phyloP scores from a whole-genome alignment of 83 land plant species.

The Picea abies region DNA sequence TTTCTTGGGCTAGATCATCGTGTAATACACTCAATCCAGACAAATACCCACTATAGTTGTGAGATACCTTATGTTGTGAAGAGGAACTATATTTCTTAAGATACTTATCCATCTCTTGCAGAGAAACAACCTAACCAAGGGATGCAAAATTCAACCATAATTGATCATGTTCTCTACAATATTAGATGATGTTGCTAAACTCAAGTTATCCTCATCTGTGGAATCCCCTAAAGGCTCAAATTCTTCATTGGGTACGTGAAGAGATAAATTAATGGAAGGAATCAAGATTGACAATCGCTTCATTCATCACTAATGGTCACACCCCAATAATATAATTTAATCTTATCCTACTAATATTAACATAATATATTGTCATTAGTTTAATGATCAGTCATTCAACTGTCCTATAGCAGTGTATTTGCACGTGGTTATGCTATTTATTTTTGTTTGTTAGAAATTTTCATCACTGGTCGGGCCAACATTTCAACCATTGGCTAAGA shows the following conservation, averaged over 20 bases:
- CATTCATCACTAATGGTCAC: conserved; percentile 59
- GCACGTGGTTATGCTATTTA: no score
- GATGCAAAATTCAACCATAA: conserved; percentile 73
- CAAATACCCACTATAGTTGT: not conserved
- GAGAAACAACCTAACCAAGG: conserved; percentile 27
- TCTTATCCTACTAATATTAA: no score
- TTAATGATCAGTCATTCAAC: no score
- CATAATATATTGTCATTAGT: no score
- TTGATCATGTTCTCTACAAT: conserved; percentile 30
- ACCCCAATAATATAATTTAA: no score
- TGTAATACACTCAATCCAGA: no score
- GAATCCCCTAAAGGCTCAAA: conserved; percentile 2
- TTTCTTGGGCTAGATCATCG: conserved; percentile 27
- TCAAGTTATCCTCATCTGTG: not conserved
- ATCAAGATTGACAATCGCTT: conserved; percentile 67
- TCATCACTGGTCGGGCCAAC: no score
- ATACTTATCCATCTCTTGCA: conserved; percentile 32
- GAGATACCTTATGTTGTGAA: conserved; percentile 55
- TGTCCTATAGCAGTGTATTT: no score
- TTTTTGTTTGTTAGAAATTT: no score
- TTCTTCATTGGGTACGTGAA: conserved; percentile 39
- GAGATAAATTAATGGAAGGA: conserved; percentile 70
- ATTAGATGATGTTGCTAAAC: not conserved
- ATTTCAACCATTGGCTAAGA: no score
- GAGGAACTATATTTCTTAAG: conserved; percentile 60